Evolutionary conservation across 805 yeast genomes (phyloP), one percentile per base, ranked within the genome.

Genomic region (Wickerhamomyces chaumierensis): DNA sequence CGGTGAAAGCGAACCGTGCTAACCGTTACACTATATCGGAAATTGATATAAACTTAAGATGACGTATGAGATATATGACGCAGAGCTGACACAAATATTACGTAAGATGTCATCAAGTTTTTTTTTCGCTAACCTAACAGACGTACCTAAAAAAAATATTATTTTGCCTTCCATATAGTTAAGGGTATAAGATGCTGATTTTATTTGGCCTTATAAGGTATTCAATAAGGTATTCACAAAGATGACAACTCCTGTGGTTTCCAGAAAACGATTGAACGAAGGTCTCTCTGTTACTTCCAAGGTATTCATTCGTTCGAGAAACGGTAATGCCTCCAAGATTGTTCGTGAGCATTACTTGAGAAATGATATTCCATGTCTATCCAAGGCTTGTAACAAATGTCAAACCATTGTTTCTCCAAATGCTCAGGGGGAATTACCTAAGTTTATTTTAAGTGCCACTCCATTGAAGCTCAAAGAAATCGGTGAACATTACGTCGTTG

Each of bases 331-430:
- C 5, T 71, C 87, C 28, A 90, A 92, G 57, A 73, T 92, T 20
- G 95, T 90, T 9, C 71, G 96, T 47, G 99, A 92, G 56, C 98
- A 90, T 59, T 92, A 92, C 55, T 65, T 92, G 41, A 72, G 98
- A 58, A 75, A 74, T 39, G 99, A 92, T 60, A 86, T 92, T 37
- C 95, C 96, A 16, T 92, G 98, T 60, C 76, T 80, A 38, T 84
- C 95, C 2, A 67, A 63, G 45, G 63, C 73, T 1, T 92, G 98
- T 60, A 52, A 61, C 9, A 55, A 52, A 28, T 92, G 99, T 58
- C 60, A 64, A 12, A 61, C 61, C 19, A 63, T 68, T 23, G 62
- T 73, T 13, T 69, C 73, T 35, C 70, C 82, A 7, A 78, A 79
- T 55, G 78, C 90, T 14, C 65, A 69, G 16, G 92, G 90, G 29